Evolutionary conservation across 495 filamentous ascomycete species (phyloP), one percentile per base, ranked within the genome.

Genomic region (Neurospora hispaniola): DNA sequence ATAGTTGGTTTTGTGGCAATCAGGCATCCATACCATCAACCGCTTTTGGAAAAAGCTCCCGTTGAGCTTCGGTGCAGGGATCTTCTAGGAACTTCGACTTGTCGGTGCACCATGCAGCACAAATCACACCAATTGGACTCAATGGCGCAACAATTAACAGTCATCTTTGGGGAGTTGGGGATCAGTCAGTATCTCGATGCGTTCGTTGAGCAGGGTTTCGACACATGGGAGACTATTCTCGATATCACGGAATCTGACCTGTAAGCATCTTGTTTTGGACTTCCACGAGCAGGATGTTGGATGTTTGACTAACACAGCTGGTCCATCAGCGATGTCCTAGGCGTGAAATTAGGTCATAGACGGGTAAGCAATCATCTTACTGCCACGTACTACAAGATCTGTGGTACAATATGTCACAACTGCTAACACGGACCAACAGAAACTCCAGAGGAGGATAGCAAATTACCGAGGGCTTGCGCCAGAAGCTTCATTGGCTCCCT

Each of bases 181-280:
- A 87, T 94, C 78, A 83, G 85, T 79, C 89, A 92, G 79, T 94
- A 94, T 79, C 85, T 91, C 71, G 85, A 90, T 71, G 79, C 79
- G 73, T 91, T 94, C 75, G 78, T 92, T 38, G 88, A 90, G 20
- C 91, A 93, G 78, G 92, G 91, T 23, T 94, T 94, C 77, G 91
- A 94, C 80, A 89, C 88, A 44, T 94, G 92, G 92, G 90, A 93
- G 43, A 92, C 90, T 6, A 86, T 94, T 59, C 81, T 92, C 70
- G 92, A 94, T 71, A 93, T 94, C 68, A 93, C 90, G 62, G 92
- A 94, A 80, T 89, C 91, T 46, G 92, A 94, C 80, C 84, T 94
- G 89, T 92, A 83, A 80, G 90, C 46, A 4, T 18, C 12, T 16
- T 11, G 6, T 75, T 39, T 39, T 40, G n/a, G 23, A 11, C 18